Base-by-base conservation (phyloP, 192 early-diverging fungal species). In the Helicostylum pulchrum region DNA sequence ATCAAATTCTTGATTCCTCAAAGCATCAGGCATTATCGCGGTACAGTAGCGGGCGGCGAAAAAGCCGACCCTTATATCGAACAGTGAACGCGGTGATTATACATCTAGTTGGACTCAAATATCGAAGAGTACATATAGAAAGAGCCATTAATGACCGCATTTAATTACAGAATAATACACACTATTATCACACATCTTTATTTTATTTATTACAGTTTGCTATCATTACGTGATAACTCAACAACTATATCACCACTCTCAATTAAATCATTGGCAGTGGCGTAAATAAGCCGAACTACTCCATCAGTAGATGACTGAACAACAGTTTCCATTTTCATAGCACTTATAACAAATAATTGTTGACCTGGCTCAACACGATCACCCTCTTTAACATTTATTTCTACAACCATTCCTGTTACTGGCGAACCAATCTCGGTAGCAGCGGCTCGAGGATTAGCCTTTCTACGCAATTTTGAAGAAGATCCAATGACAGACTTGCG, bases 301-400 rank as follows among this genome's bases (percentile, higher is more conserved):
- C 66, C 72, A 43, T 31, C 1, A 8, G 65, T 39, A 10, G 53
- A 47, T 20, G 62, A 44, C 48, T 68, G 68, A n/a, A 74, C 53
- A 4, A 68, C 66, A 2, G 67, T 74, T 45, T 74, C 72, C 72
- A 74, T 74, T 32, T 74, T 74, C 72, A 74, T 74, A 4, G 72
- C 72, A 14, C 61, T 74, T 21, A 74, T 54, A 5, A 74, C 66
- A 50, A 65, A 65, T 7, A 65, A 21, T 36, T 74, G 62, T n/a
- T 74, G 66, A 7, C 72, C 72, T 21, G 50, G 48, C 30, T 59
- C 19, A 17, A 74, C 63, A 8, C 43, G 19, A 14, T 65, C 72
- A 2, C 67, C 67, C 34, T 61, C 53, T 36, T 69, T 31, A 6
- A 74, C 64, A 56, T 48, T 61, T 42, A 74, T 56, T 30, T 74